Evolutionary conservation across 768 basidiomycete species (phyloP).

Genomic region (Panellus pusillus): DNA sequence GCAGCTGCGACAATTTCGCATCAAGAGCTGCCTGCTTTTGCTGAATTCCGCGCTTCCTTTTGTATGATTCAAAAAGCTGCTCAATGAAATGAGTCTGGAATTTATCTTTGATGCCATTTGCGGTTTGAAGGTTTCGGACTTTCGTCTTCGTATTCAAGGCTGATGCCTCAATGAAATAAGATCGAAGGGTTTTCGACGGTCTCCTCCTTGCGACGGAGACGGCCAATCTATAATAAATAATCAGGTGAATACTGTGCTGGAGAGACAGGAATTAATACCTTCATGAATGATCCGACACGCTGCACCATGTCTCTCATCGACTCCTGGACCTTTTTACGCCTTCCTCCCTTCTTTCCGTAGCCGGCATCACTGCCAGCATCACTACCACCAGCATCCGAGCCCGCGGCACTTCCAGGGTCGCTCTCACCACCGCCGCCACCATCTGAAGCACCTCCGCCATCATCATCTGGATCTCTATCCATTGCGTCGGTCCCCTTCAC

Average conservation of each 20-base stretch:
- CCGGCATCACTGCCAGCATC: not conserved
- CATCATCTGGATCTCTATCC: too few relatives aligned
- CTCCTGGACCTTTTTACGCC: not conserved
- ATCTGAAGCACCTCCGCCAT: too few relatives aligned
- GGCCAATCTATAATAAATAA: not conserved
- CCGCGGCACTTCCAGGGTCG: too few relatives aligned
- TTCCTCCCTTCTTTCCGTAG: not conserved
- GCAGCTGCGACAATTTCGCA: not conserved
- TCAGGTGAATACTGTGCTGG: not conserved
- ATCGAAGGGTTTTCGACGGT: constrained; percentile 13
- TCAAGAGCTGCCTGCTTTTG: constrained; percentile 14
- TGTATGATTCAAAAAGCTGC: constrained; percentile 21
- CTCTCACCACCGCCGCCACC: too few relatives aligned
- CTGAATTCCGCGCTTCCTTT: constrained; percentile 6
- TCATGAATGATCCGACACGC: constrained; percentile 6
- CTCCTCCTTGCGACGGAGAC: not conserved
- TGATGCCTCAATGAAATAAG: constrained; percentile 21
- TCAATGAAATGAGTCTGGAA: constrained; percentile 30
- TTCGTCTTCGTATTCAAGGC: constrained; percentile 19
- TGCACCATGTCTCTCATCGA: constrained; percentile 1
- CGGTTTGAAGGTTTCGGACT: constrained; percentile 23
- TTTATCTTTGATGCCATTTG: constrained; percentile 34
- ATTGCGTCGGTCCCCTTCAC: too few relatives aligned
- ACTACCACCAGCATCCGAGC: too few relatives aligned
- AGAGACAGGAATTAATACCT: not conserved